Conservation (phyloP, 1,284 basidiomycete genomes). For the Mycosarcoma maydis region DNA sequence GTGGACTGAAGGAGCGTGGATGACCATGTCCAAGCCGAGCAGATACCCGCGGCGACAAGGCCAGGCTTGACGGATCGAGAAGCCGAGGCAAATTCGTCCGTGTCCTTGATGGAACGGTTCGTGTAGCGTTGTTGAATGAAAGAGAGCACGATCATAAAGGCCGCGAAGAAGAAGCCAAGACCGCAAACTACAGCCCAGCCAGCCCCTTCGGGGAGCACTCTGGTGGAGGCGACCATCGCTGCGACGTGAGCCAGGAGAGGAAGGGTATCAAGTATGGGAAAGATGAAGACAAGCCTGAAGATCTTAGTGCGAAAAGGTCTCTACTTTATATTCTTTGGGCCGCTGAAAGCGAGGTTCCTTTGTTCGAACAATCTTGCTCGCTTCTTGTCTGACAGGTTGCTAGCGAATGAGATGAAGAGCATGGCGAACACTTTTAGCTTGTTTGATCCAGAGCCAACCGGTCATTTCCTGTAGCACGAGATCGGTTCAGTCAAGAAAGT, state of each 20-base stretch:
- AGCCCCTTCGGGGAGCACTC: constrained; percentile 55
- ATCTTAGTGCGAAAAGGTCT: too few relatives aligned
- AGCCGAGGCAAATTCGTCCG: constrained; percentile 63
- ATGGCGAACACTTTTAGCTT: neutral
- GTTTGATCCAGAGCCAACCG: too few relatives aligned
- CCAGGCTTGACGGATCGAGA: constrained; percentile 75
- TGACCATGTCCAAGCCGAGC: constrained; percentile 69
- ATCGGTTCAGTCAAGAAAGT: neutral
- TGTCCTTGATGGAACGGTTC: constrained; percentile 44
- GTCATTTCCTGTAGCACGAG: too few relatives aligned
- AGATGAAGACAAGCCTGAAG: too few relatives aligned
- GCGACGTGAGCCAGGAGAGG: neutral
- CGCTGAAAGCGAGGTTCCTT: too few relatives aligned
- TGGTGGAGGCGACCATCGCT: constrained; percentile 29
- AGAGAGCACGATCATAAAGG: constrained; percentile 58
- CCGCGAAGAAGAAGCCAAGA: constrained; percentile 58
- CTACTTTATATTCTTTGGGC: too few relatives aligned
- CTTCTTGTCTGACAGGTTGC: too few relatives aligned
- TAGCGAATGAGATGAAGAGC: too few relatives aligned
- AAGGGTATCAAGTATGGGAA: neutral
- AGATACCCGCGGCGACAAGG: constrained; percentile 87
- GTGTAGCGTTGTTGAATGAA: constrained; percentile 61
- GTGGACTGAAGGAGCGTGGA: constrained; percentile 73
- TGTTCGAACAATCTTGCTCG: too few relatives aligned
- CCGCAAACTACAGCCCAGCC: constrained; percentile 65